Evolutionary conservation across 2,329 filamentous ascomycete species (phyloP), one percentile per base, ranked within the genome.

Genomic region (Rutstroemia sp.): DNA sequence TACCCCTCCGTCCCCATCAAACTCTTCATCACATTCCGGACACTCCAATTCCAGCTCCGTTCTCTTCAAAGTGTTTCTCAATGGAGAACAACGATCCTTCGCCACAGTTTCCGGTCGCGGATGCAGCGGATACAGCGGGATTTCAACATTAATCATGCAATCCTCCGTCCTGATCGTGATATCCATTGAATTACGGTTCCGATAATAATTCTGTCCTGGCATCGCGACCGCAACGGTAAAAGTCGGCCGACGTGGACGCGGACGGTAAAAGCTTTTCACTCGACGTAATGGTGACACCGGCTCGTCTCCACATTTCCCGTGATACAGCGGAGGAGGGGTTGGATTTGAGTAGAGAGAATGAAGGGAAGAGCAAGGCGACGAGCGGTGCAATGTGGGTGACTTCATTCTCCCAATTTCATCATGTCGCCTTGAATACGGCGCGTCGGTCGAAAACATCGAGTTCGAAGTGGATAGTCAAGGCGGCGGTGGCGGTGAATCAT

Each of bases 311-410:
- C 42, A 46, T 12, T 46, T 46, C 19, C 3, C 21, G 18, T 14
- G 19, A 46, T 21, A 14, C 12, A 14, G 19, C 12, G 12, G 42
- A 2, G 18, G 21, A 23, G n/a, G 10, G 4, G 42, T 30, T 27
- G 45, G 53, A 44, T 42, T 55, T 14, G 25, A 50, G 38, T 55
- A 55, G 5, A 42, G 38, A 34, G 50, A 38, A 18, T 50, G 53
- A 12, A 55, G 46, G 18, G 53, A 55, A 23, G 53, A 51, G 34
- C 53, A 55, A 12, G 53, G 53, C n/a, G 46, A 44, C 19, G 53
- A 42, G 42, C 53, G 50, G 25, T 48, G 38, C 18, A 55, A 38
- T 41, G 23, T 39, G 18, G 39, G 39, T 1, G 38, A 50, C 34
- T 25, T 25, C 53, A 51, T 55, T 9, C 14, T 44, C 49, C 39